Percentiles rank a stretch among this genome's conserved stretches.
phyloP scores from a whole-genome alignment of 306 rosid genomes.

The Vachellia pachyceras region DNA sequence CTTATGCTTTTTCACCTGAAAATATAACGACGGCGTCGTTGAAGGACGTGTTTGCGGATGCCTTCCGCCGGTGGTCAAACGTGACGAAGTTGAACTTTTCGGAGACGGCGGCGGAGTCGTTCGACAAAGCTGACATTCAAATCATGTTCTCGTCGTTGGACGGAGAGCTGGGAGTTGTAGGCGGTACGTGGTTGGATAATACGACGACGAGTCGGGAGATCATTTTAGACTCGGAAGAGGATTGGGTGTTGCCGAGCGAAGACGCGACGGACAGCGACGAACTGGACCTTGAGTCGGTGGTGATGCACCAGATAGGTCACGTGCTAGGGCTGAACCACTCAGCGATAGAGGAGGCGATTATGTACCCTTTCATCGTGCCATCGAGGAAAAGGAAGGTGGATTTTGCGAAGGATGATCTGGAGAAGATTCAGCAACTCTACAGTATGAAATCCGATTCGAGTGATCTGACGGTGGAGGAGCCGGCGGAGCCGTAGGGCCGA shows the following conservation, averaged over 20 bases:
- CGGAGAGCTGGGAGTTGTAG: neutral
- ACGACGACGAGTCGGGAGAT: neutral
- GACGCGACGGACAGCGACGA: neutral
- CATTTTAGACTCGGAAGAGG: neutral
- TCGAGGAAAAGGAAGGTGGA: neutral
- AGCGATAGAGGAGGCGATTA: constrained; percentile 15
- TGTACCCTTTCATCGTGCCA: constrained; percentile 29
- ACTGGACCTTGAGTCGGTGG: constrained; percentile 14
- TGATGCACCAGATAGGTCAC: constrained; percentile 43
- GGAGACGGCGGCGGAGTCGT: neutral
- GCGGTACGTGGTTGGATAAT: neutral
- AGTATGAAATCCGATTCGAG: neutral
- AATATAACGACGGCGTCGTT: neutral
- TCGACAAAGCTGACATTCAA: neutral
- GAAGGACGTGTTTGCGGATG: neutral
- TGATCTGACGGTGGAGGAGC: too few relatives aligned
- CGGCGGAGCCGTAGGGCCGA: neutral
- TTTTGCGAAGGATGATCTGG: constrained; percentile 17
- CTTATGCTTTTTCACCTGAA: neutral
- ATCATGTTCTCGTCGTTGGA: neutral
- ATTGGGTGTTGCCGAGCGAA: neutral
- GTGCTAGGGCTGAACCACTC: constrained; percentile 38
- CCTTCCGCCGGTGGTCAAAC: neutral
- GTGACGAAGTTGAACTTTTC: neutral
- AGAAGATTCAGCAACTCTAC: neutral